These are phyloP conservation scores for Pterula multifida DNA, from an alignment of 1,284 basidiomycete species.

Conservation along the genomic window DNA sequence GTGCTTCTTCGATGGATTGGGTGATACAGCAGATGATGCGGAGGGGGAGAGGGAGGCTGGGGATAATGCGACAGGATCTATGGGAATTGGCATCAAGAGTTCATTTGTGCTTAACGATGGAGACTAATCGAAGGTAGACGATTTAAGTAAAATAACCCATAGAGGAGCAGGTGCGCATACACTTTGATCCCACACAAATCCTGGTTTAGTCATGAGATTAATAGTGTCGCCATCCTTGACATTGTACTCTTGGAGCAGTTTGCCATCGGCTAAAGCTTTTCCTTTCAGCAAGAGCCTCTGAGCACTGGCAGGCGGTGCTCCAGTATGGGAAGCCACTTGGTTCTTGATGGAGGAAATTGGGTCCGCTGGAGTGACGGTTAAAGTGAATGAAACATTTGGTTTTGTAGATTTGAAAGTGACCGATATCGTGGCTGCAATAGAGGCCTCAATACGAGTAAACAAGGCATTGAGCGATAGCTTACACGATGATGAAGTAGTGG, in stretches of 20 bases:
- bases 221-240: slow-evolving; percentile 70
- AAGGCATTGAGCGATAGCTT: slow-evolving; percentile 6
- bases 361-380: slow-evolving; percentile 65
- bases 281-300: slow-evolving; percentile 86
- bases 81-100: not conserved
- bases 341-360: slow-evolving; percentile 70
- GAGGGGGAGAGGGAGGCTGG: slow-evolving; percentile 11
- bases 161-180: slow-evolving; percentile 18
- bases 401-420: slow-evolving; percentile 85
- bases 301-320: slow-evolving; percentile 57
- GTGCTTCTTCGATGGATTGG: slow-evolving; percentile 29
- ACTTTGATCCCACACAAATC: slow-evolving; percentile 52
- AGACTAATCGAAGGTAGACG: slow-evolving; percentile 8
- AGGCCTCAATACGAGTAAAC: slow-evolving; percentile 2
- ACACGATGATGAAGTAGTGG: slow-evolving; percentile 24
- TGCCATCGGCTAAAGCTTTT: slow-evolving; percentile 78
- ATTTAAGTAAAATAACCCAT: slow-evolving; percentile 9
- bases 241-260: slow-evolving; percentile 81
- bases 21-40: slow-evolving; percentile 11
- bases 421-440: slow-evolving; percentile 37
- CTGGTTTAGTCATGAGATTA: slow-evolving; percentile 76
- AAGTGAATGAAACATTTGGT: slow-evolving; percentile 64
- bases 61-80: slow-evolving; percentile 5
- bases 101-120: not conserved
- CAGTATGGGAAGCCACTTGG: slow-evolving; percentile 48